Evolutionary conservation across 345 rosid species (phyloP), one percentile per base, ranked within the genome.

Genomic region (Ricinus communis): DNA sequence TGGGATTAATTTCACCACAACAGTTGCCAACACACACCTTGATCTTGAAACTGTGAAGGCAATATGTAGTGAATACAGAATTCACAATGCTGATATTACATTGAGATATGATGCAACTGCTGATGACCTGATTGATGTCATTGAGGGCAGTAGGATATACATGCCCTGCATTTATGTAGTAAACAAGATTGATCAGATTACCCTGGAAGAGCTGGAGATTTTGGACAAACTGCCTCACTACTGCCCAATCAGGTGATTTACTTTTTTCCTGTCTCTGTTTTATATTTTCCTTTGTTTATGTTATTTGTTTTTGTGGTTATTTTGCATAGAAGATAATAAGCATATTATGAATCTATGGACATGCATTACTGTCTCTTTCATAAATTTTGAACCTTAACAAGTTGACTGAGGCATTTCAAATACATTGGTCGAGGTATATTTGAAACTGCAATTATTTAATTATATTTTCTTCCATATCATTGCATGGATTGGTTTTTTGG

Each of bases 161-260:
- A 95, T 80, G 88, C 98, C 99, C n/a, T 92, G 99, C 88, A 92
- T 95, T 82, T 95, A 95, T 62, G 98, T 76, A 0, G 78, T 95
- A 66, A 95, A 95, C 90, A 95, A 95, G 82, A 95, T 95, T 68
- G 99, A 95, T 81, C 97, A 90, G 78, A 95, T 95, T 71, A 87
- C 98, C 15, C 86, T 92, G 5, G 99, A 95, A 82, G 99, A 95
- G 82, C 86, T 95, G 75, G 94, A 92, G 81, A 87, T 95, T 77
- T 81, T 95, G 88, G 99, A 95, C 83, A 90, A 83, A 81, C 97
- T 95, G 75, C 98, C 99, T 82, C 99, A 95, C 72, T 92, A 95
- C 80, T 95, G 97, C 75, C 99, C 98, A 22, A n/a, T 95, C 87
- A 95, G 98, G 99, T 95, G 75, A 30, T 65, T 43, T 50, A 3